Conservation (phyloP, 2,329 filamentous ascomycete genomes). For the Phaeomoniella chlamydospora region DNA sequence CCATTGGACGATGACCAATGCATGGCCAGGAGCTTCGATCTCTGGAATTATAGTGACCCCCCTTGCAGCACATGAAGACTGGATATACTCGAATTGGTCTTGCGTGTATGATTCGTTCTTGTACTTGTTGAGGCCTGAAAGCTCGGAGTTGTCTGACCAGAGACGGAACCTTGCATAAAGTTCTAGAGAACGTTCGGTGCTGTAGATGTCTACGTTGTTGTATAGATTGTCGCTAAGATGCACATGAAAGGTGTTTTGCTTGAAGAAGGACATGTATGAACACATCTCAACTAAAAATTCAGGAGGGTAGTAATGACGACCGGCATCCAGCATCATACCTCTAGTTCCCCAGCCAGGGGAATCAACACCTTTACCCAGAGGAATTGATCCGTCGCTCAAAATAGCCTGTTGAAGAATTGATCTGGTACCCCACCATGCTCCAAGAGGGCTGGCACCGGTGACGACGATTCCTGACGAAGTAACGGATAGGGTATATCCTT, state of each 20-base stretch:
- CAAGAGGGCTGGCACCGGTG: slow-evolving; percentile 37
- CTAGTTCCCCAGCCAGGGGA: slow-evolving; percentile 35
- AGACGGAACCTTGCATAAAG: slow-evolving; percentile 43
- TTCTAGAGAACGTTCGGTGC: slow-evolving; percentile 27
- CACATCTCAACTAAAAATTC: slow-evolving; percentile 43
- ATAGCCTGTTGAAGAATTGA: slow-evolving; percentile 38
- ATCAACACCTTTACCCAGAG: slow-evolving; percentile 30
- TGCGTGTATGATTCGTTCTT: slow-evolving; percentile 41
- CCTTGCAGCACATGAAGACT: slow-evolving; percentile 35
- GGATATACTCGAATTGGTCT: slow-evolving; percentile 36
- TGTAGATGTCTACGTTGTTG: slow-evolving; percentile 31
- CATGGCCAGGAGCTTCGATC: slow-evolving; percentile 45
- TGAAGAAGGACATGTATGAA: slow-evolving; percentile 46
- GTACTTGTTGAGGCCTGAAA: slow-evolving; percentile 35
- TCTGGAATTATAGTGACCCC: slow-evolving; percentile 46
- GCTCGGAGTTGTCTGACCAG: slow-evolving; percentile 30
- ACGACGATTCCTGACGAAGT: slow-evolving; percentile 25
- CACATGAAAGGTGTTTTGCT: slow-evolving; percentile 44
- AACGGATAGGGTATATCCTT: slow-evolving; percentile 34
- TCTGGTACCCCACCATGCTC: slow-evolving; percentile 44
- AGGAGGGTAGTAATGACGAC: slow-evolving; percentile 40
- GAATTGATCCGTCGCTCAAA: slow-evolving; percentile 23
- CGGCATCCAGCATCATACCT: slow-evolving; percentile 38
- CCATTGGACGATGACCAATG: slow-evolving; percentile 43
- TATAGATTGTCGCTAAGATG: slow-evolving; percentile 44